Evolutionary conservation across 2,329 filamentous ascomycete genomes (phyloP), one percentile per base, ranked within the genome.

Genomic region (Aspergillus persii): DNA sequence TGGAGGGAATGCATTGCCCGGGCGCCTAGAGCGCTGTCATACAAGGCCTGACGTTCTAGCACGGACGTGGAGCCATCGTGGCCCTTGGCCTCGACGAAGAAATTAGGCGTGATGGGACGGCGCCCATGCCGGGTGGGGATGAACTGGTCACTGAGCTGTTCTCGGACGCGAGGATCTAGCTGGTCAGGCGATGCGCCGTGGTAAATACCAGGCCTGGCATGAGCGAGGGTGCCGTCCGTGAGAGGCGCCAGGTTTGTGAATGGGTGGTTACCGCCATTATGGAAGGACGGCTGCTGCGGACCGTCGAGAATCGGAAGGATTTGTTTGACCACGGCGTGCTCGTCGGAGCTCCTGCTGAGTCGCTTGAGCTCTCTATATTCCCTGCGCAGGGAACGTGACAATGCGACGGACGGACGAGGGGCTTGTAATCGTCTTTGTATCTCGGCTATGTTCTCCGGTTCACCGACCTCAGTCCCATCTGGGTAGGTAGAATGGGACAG

Each of bases 1-100:
- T 29, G 53, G 44, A 55, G 53, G 27, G 46, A 36, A 52, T 47
- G 54, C 54, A 52, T 57, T 23, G 36, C 54, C 36, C 54, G 49
- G 7, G 54, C 54, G 11, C 54, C 54, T 15, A 57, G 54, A 47
- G 54, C 27, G 36, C 48, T 29, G 39, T 57, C 33, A 52, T 52
- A 52, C 30, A 26, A 57, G 36, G 49, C 54, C 54, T 57, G 36
- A 7, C 49, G 36, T 15, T 12, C 47, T 26, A 31, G 36, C 49
- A 39, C 54, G 47, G 36, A 15, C 4, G 15, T 4, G 23, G 48
- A 52, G n/a, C 54, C 48, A 23, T 15, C 11, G 26, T 57, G 49
- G 39, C 49, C 54, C 29, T 57, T 48, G 2, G 12, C 15, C 36
- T 41, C 36, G 36, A 41, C 15, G 36, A 41, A 41, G 36, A n/a